A percentile compares a stretch with the other conserved stretches of the same genome.
These are phyloP conservation scores for Lactifluus rugatus DNA, from an alignment of 768 basidiomycete species.

Conservation along the genomic window DNA sequence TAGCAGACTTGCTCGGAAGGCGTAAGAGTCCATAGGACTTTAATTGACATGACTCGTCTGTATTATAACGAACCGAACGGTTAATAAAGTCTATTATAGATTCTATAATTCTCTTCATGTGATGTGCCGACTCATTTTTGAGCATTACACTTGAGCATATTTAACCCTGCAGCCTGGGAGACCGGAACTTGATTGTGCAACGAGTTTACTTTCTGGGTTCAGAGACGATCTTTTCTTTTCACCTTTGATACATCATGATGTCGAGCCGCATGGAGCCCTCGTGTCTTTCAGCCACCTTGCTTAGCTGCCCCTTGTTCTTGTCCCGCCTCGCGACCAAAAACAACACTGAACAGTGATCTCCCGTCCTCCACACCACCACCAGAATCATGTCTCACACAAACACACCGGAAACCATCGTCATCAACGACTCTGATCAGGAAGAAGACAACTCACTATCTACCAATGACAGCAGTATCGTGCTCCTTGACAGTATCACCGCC, in stretches of 20 bases:
- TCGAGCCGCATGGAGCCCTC: no score
- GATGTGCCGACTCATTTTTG: no score
- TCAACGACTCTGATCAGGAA: neutral
- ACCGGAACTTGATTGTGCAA: no score
- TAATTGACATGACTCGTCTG: neutral
- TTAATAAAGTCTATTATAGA: neutral
- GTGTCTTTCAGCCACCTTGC: no score
- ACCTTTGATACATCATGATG: no score
- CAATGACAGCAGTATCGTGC: neutral
- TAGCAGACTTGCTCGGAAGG: slow-evolving; percentile 45
- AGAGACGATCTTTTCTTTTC: no score
- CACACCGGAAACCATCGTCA: neutral
- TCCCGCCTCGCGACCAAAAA: neutral
- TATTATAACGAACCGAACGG: neutral
- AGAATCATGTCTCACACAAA: neutral
- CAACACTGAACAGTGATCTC: neutral
- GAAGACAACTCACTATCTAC: neutral
- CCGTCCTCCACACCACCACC: neutral
- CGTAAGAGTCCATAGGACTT: slow-evolving; percentile 1
- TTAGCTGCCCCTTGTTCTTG: neutral
- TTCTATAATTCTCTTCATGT: neutral
- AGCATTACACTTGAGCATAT: no score
- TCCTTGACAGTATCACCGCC: neutral
- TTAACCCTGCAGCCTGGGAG: no score
- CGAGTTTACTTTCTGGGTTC: no score